Conservation (phyloP, 352 stramenopile genomes). For the Lagenidium sp. region DNA sequence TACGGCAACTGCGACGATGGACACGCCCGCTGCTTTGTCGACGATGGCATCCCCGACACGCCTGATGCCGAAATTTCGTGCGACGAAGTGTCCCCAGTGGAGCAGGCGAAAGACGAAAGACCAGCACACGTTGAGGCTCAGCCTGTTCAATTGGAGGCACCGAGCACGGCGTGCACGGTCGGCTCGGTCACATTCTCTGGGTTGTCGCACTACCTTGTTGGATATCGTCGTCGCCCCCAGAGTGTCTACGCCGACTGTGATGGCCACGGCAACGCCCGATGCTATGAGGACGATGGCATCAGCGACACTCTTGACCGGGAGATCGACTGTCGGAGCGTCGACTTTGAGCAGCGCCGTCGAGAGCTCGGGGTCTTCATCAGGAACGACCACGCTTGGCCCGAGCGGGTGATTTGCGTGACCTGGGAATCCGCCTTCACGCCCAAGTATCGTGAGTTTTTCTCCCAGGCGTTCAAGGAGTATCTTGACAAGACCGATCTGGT, state of each 20-base stretch:
- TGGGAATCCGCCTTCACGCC: constrained; percentile 6
- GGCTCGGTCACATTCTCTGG: neutral
- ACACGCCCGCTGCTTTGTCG: neutral
- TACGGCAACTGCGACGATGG: constrained; percentile 1
- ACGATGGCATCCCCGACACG: constrained; percentile 1
- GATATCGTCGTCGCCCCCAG: neutral
- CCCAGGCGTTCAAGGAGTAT: constrained; percentile 6
- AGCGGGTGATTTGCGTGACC: constrained; percentile 9
- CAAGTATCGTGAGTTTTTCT: neutral
- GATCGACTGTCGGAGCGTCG: neutral
- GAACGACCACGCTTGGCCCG: constrained; percentile 3
- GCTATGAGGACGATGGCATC: neutral
- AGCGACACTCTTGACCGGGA: neutral
- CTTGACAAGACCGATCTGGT: constrained; percentile 4
- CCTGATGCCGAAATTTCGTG: neutral
- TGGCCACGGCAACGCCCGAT: neutral
- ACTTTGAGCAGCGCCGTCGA: neutral
- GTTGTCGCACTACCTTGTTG: neutral
- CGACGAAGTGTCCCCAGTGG: neutral
- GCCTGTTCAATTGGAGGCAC: no score
- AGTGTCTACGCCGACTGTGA: constrained; percentile 4
- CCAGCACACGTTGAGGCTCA: no score
- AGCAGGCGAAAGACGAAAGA: no score
- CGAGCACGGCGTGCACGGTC: constrained; percentile 20
- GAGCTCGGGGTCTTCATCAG: constrained; percentile 1